Evolutionary conservation across 768 basidiomycete species (phyloP), one percentile per base, ranked within the genome.

Genomic region (Collybia sp.): DNA sequence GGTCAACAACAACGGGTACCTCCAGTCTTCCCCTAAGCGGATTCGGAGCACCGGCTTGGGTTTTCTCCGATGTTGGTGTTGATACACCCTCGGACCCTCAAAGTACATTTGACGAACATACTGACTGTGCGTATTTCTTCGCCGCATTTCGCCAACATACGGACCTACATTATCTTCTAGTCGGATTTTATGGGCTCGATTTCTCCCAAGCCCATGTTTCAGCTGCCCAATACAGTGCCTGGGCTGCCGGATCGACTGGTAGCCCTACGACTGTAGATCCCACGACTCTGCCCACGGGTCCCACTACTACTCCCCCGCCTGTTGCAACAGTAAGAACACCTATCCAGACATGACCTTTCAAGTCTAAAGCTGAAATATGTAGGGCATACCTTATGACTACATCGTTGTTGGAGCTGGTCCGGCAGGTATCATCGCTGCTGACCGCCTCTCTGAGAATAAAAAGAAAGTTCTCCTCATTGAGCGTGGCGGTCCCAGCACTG

Each of bases 381-480:
- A 73, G 71, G 63, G 69, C 1, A 71, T 68, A 20, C 70, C 75
- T 2, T 76, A 76, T 42, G 73, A 78, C 52, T 76, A 80, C 49
- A 75, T 78, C 53, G 67, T 77, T 45, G 78, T 82, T 33, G 80
- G 80, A 40, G 73, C 70, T 32, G 82, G 82, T 11, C 71, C 79
- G 4, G 80, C 76, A 45, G 82, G 82, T 33, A 64, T 83, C 41
- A 67, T 84, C 51, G 65, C 72, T 19, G 80, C 80, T 0, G 80
- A 83, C 53, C 70, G 80, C 33, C 61, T 83, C 2, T 76, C 79
- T 12, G 73, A 83, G 58, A 71, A 77, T 25, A 79, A 79, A 33
- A 83, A 83, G 63, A 79, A 79, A 42, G 80, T 84, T 1, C 61
- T 83, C 12, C 67, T 84, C 1, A 62, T 84, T 5, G 82, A 83